Base-by-base conservation (phyloP, 768 basidiomycete species). In the Psilocybe cubensis region DNA sequence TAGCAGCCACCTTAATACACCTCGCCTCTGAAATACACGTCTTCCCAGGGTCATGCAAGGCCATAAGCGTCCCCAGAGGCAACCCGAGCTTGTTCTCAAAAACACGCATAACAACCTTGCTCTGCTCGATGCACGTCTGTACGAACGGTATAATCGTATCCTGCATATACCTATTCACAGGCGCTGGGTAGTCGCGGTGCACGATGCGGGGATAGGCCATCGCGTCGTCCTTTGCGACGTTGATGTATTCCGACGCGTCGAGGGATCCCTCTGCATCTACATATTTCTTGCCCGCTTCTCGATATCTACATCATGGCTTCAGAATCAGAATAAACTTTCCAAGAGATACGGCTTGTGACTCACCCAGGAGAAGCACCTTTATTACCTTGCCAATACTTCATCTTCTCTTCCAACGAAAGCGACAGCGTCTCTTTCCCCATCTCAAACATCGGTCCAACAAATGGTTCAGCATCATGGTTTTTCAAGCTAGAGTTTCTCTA, bases 211-310 rank as follows among this genome's bases (percentile, higher is more conserved):
- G 87, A 68, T 78, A 88, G 0, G 83, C 76, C 0, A 88, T 63
- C 0, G 78, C 84, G 60, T 89, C 87, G 63, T 89, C 87, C 64
- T 86, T 86, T 0, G 86, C 73, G 24, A 88, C 69, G 60, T 87
- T 87, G 57, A 88, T 75, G 68, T 85, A 87, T 64, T 88, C 84
- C 1, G 78, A 75, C 0, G 73, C 74, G 63, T 88, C 87, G n/a
- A 68, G 63, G 23, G 74, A 76, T 45, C 87, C 87, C 17, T 73
- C 73, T 18, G 79, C 78, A 64, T 88, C 86, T 1, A 81, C 78
- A 9, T 82, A 83, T 48, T 79, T 83, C 2, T 80, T 80, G 0
- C 87, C 87, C 0, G 75, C 72, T 23, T 79, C 81, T 70, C 87
- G 86, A 63, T 86, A 87, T 25, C 78, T 78, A n/a, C 9, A 31